phyloP scores from a whole-genome alignment of 2,329 filamentous ascomycete genomes.

The Alternaria arbusti region DNA sequence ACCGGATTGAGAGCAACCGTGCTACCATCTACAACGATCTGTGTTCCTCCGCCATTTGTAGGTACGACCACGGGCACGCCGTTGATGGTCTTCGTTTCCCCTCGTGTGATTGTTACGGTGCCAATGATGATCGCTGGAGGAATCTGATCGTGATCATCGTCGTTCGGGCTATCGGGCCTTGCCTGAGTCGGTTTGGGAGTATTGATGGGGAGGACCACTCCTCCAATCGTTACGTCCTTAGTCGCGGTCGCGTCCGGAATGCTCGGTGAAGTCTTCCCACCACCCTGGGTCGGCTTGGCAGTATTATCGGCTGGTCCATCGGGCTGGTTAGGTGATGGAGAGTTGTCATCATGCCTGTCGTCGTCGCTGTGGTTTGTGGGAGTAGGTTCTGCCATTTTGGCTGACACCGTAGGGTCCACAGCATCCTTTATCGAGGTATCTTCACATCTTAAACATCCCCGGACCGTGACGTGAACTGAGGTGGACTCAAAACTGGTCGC shows the following conservation, averaged over 20 bases:
- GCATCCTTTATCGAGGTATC: not conserved
- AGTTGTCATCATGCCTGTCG: not conserved
- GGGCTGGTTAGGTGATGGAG: not conserved
- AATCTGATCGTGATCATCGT: not conserved
- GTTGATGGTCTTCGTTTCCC: slow-evolving; percentile 40
- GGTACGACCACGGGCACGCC: slow-evolving; percentile 40
- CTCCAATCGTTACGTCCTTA: slow-evolving; percentile 28
- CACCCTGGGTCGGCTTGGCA: slow-evolving; percentile 4
- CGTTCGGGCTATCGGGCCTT: slow-evolving; percentile 4
- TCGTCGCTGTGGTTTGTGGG: not conserved
- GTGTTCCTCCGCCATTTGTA: slow-evolving; percentile 25
- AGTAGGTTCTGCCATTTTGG: not conserved
- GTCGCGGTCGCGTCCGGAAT: slow-evolving; percentile 12
- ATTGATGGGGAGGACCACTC: slow-evolving; percentile 22
- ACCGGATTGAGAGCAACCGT: slow-evolving; percentile 29
- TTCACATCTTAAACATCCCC: slow-evolving; percentile 34
- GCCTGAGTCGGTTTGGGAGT: slow-evolving; percentile 21
- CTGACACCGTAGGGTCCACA: not conserved
- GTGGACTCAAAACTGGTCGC: slow-evolving; percentile 34
- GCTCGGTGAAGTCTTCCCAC: slow-evolving; percentile 4
- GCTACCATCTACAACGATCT: slow-evolving; percentile 37
- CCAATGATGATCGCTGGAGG: slow-evolving; percentile 33
- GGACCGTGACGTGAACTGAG: slow-evolving; percentile 33
- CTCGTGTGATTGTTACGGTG: slow-evolving; percentile 34
- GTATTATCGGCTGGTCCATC: not conserved